A percentile compares a stretch with the other conserved stretches of the same genome.
phyloP scores from a whole-genome alignment of 306 rosid genomes.

The Vigna nakashimae region DNA sequence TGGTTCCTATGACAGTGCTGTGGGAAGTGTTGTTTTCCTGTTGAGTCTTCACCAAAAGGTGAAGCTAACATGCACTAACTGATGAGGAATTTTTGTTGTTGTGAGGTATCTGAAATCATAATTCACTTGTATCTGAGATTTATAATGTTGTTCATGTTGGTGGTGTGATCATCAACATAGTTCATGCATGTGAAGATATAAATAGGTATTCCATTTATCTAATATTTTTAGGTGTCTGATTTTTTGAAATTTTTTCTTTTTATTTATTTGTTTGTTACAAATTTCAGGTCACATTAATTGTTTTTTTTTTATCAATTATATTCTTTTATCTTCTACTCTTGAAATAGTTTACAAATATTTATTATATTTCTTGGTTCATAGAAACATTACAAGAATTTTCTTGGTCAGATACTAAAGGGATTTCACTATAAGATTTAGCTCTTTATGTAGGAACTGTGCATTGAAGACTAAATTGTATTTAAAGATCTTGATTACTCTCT shows the following conservation, averaged over 20 bases:
- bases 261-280: too few relatives aligned
- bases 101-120: conserved; percentile 29
- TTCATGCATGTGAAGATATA: background rate
- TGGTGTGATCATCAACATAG: background rate
- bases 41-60: conserved; percentile 24
- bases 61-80: conserved; percentile 35
- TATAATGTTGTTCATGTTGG: conserved; percentile 27
- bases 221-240: too few relatives aligned
- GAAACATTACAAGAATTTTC: background rate
- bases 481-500: too few relatives aligned
- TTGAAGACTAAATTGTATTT: background rate
- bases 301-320: too few relatives aligned
- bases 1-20: conserved; percentile 1
- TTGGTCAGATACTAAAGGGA: background rate
- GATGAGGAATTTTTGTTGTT: conserved; percentile 40
- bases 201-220: background rate
- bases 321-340: too few relatives aligned
- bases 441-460: background rate
- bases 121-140: conserved; percentile 46
- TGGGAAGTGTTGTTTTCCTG: conserved; percentile 19
- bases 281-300: too few relatives aligned
- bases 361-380: too few relatives aligned
- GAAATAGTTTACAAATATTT: too few relatives aligned
- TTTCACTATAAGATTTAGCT: background rate
- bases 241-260: too few relatives aligned